Base-by-base conservation (phyloP, 2,329 filamentous ascomycete genomes). In the Helminthosporium solani region DNA sequence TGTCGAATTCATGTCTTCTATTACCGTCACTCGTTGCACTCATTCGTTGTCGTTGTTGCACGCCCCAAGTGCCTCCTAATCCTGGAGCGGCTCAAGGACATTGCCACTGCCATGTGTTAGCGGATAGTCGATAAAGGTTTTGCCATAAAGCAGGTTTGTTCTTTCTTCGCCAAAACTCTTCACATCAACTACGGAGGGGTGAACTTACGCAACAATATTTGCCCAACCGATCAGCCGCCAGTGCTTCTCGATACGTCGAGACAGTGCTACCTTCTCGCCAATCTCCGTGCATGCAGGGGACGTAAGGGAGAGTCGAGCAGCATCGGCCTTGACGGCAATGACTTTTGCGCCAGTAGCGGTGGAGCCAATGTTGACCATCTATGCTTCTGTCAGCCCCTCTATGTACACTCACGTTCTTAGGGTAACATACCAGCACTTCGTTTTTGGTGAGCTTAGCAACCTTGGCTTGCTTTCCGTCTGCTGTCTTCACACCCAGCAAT, bases 401-500 rank as follows among this genome's bases (percentile, higher is more conserved):
- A 19, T 42, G 4, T 31, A 15, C 15, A 27, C 25, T 23, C 42
- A 18, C 34, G 11, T 12, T 6, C 2, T 14, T 14, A 21, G 35
- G 15, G 4, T 16, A 23, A 56, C 54, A 33, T 64, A 68, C 63
- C 40, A 99, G 86, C 66, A 97, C 90, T 74, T 99, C 94, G 76
- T 96, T 96, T 85, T 97, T 99, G 47, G 90, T 80, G 57, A 99
- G 81, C 79, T 99, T 99, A 63, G 91, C 90, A 58, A 99, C 94
- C 86, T 99, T 99, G 67, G 92, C 92, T 76, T 97, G 94, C 81
- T 99, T 99, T 71, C 94, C 94, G 61, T 99, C 94, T 53, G 92
- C 90, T 37, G 94, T 96, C 78, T 95, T 91, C 65, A 99, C 94
- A 84, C 94, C 94, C 46, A 99, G 83, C 53, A 99, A 81, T 63